Evolutionary conservation across 2,329 filamentous ascomycete species (phyloP).

Genomic region (Anisogramma anomala): DNA sequence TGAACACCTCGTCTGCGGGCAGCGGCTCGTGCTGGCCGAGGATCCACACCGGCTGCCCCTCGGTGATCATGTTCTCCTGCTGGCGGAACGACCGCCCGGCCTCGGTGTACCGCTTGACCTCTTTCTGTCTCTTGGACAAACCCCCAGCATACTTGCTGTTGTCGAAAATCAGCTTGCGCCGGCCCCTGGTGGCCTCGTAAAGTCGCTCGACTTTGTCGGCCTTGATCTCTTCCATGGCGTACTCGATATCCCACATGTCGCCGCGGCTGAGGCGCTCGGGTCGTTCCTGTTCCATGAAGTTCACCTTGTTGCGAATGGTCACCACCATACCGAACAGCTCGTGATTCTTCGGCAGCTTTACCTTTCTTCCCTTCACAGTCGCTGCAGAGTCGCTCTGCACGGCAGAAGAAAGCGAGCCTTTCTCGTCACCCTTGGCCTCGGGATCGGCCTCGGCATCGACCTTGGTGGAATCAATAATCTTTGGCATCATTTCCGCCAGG

Average conservation of each 20-base stretch:
- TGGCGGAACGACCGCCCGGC: conserved; percentile 49
- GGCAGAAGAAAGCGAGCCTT: no score
- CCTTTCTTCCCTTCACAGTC: neutral
- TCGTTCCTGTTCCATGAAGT: conserved; percentile 50
- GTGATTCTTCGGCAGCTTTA: neutral
- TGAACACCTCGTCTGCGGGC: conserved; percentile 26
- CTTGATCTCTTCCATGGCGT: conserved; percentile 55
- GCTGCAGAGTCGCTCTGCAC: no score
- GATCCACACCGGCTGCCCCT: conserved; percentile 34
- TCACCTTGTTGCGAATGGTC: conserved; percentile 60
- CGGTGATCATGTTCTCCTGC: conserved; percentile 40
- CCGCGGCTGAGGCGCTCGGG: conserved; percentile 35
- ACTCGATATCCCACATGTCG: conserved; percentile 63
- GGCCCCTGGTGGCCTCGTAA: conserved; percentile 44
- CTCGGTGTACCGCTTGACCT: conserved; percentile 30
- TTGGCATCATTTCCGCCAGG: conserved; percentile 35
- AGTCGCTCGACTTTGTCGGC: conserved; percentile 32
- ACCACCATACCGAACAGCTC: conserved; percentile 57
- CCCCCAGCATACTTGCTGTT: no score
- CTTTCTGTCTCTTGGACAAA: conserved; percentile 23
- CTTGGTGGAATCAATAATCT: conserved; percentile 13
- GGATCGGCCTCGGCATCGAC: neutral
- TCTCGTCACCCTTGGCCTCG: no score
- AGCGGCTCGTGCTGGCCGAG: conserved; percentile 30
- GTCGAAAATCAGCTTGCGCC: conserved; percentile 35